Evolutionary conservation across 345 rosid genomes (phyloP).

Genomic region (Boechera divaricarpa): DNA sequence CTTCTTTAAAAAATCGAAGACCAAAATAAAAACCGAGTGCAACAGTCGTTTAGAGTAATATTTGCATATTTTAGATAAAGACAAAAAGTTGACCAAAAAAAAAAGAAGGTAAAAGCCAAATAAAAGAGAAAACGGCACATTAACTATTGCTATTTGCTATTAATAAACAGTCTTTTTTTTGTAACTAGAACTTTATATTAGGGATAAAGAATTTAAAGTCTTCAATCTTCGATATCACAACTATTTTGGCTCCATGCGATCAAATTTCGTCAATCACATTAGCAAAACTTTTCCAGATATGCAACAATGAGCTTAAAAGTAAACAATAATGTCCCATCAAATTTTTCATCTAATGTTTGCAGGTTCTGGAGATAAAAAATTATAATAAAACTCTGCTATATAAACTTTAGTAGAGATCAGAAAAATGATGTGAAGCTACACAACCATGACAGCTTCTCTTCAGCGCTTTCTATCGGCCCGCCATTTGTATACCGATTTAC

Average conservation of each 20-base stretch:
- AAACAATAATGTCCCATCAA: constrained; percentile 9
- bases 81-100: background rate
- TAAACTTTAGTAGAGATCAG: constrained; percentile 22
- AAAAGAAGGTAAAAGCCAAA: background rate
- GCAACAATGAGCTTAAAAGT: constrained; percentile 4
- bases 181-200: background rate
- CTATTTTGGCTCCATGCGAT: constrained; percentile 7
- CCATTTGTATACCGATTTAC: constrained; percentile 81
- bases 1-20: background rate
- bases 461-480: constrained; percentile 75
- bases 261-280: constrained; percentile 19
- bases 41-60: background rate
- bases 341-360: background rate
- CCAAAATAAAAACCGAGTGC: background rate
- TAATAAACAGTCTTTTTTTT: background rate
- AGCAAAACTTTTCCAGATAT: background rate
- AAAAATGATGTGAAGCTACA: constrained; percentile 25
- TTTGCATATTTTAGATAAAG: background rate
- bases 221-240: background rate
- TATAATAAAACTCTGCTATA: constrained; percentile 4
- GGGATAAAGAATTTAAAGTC: background rate
- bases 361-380: constrained; percentile 16
- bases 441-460: constrained; percentile 37
- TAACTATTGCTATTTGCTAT: constrained; percentile 4
- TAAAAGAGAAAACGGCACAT: constrained; percentile 6